Percentiles rank a stretch among this genome's conserved stretches.
Conservation (phyloP, 2,329 filamentous ascomycete genomes). For the Mycocentrospora acerina region DNA sequence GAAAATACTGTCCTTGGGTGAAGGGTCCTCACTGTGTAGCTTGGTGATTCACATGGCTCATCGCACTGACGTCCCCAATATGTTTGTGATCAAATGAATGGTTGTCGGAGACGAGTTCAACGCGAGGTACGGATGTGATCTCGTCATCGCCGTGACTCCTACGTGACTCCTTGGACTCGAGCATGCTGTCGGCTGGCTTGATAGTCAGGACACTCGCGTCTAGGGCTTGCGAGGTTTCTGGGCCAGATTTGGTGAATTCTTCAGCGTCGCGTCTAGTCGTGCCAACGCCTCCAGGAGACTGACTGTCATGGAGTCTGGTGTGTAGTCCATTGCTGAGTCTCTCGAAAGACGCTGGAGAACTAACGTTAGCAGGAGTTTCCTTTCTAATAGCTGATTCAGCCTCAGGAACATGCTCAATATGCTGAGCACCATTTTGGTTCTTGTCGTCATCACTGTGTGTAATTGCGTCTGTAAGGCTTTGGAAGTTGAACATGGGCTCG, state of each 20-base stretch:
- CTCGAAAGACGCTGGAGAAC: background rate
- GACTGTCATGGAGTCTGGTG: background rate
- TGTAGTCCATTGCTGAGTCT: background rate
- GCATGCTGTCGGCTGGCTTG: conserved; percentile 18
- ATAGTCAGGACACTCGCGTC: conserved; percentile 33
- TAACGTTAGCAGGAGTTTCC: background rate
- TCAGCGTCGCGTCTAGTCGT: background rate
- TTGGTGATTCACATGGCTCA: conserved; percentile 22
- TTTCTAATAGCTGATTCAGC: conserved; percentile 5
- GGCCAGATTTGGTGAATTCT: conserved; percentile 1
- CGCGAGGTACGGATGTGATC: conserved; percentile 26
- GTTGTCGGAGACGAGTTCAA: conserved; percentile 21
- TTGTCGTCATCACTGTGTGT: conserved; percentile 58
- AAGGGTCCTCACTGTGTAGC: conserved; percentile 28
- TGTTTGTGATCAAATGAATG: conserved; percentile 36
- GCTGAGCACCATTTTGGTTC: conserved; percentile 44
- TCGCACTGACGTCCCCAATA: conserved; percentile 34
- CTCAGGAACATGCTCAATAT: conserved; percentile 41
- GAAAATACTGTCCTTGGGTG: background rate
- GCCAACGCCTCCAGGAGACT: no score
- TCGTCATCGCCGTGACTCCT: conserved; percentile 28
- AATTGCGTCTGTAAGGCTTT: conserved; percentile 82
- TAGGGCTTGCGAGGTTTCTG: conserved; percentile 14
- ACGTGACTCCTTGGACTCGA: conserved; percentile 5
- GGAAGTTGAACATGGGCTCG: conserved; percentile 90